Percentiles rank a stretch among this genome's conserved stretches.
phyloP scores from a whole-genome alignment of 2,329 filamentous ascomycete species.

The Aspergillus texensis region DNA sequence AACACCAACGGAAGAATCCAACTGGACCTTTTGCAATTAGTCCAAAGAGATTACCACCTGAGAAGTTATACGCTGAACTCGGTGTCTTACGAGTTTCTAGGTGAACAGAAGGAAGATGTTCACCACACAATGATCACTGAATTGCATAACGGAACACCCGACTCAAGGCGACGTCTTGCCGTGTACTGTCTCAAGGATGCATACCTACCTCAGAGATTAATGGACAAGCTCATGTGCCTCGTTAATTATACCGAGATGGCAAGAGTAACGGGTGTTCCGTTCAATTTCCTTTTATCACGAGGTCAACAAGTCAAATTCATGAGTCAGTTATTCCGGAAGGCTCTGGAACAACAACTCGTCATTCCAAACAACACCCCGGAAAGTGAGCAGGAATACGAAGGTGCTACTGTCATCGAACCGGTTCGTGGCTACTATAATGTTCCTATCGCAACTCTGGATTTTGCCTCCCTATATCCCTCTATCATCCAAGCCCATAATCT shows the following conservation, averaged over 20 bases:
- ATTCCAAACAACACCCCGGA: conserved; percentile 82
- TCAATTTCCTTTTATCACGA: conserved; percentile 88
- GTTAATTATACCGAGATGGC: conserved; percentile 99
- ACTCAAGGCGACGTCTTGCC: conserved; percentile 85
- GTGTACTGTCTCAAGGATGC: conserved; percentile 98
- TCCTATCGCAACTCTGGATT: conserved; percentile 95
- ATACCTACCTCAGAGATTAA: conserved; percentile 87
- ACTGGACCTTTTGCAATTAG: conserved; percentile 88
- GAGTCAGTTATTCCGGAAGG: conserved; percentile 95
- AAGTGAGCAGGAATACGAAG: conserved; percentile 89
- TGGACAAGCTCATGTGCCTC: conserved; percentile 98
- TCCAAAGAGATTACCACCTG: conserved; percentile 92
- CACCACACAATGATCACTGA: conserved; percentile 99
- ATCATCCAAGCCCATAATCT: conserved; percentile 99
- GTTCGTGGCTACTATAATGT: conserved; percentile 91
- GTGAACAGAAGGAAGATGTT: conserved; percentile 98
- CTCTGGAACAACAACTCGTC: conserved; percentile 87
- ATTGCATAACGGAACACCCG: conserved; percentile 91
- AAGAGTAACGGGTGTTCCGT: conserved; percentile 96
- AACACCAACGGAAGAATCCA: conserved; percentile 95
- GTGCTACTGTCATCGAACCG: conserved; percentile 96
- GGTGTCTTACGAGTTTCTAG: conserved; percentile 89
- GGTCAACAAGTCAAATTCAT: conserved; percentile 98
- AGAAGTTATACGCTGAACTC: conserved; percentile 97
- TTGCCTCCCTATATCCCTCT: conserved; percentile 95